These are phyloP conservation scores for Kalmusia sp. DNA, from an alignment of 2,329 filamentous ascomycete genomes.

Conservation along the genomic window DNA sequence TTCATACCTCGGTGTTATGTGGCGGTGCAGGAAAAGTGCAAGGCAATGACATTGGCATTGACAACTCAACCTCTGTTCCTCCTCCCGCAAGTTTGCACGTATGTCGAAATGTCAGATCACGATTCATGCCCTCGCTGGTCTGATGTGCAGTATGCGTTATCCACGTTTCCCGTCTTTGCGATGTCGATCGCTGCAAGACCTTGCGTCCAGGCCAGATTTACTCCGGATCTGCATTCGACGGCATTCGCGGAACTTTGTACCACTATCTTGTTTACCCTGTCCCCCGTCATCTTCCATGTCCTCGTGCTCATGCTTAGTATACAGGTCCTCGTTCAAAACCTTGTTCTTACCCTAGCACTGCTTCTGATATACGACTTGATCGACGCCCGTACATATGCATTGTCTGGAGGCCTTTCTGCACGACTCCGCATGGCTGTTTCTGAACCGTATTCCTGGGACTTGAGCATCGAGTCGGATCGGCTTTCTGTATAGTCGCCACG, in stretches of 20 bases:
- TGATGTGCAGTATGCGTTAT: neutral
- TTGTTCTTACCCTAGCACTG: neutral
- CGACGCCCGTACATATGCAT: neutral
- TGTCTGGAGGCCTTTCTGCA: neutral
- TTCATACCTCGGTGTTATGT: slow-evolving; percentile 43
- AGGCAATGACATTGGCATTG: slow-evolving; percentile 43
- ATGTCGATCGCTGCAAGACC: neutral
- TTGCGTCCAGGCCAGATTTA: neutral
- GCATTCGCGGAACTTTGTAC: neutral
- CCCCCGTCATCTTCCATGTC: neutral
- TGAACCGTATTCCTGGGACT: neutral
- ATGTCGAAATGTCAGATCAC: slow-evolving; percentile 1
- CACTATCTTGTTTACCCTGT: neutral
- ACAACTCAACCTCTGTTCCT: slow-evolving; percentile 24
- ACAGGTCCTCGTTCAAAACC: neutral
- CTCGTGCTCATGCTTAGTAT: slow-evolving; percentile 3
- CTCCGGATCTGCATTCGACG: neutral
- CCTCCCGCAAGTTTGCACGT: neutral
- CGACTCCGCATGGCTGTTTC: neutral
- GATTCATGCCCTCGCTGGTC: neutral
- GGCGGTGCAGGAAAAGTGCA: slow-evolving; percentile 42
- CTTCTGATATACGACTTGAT: neutral
- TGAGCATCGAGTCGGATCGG: too few relatives aligned
- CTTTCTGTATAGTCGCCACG: slow-evolving; percentile 5
- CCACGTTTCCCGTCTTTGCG: neutral